Conservation (phyloP, 176 grass and related monocot species). For the Lolium multiflorum region DNA sequence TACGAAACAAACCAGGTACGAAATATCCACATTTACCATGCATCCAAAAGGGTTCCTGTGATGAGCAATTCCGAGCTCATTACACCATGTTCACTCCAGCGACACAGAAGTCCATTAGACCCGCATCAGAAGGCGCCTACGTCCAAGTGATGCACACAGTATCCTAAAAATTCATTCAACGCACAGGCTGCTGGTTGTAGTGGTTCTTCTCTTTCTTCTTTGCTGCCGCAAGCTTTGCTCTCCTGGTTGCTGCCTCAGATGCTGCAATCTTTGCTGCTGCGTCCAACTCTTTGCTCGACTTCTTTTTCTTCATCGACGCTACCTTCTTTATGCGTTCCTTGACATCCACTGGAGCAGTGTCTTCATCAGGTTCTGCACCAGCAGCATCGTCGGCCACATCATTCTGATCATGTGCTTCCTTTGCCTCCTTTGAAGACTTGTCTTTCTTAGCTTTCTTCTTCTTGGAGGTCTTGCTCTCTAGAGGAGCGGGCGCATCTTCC, state of each 20-base stretch:
- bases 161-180: slow-evolving; percentile 51
- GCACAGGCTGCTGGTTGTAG: slow-evolving; percentile 87
- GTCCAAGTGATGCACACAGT: slow-evolving; percentile 29
- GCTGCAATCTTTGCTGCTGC: slow-evolving; percentile 71
- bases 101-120: slow-evolving; percentile 5
- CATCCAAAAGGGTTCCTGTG: slow-evolving; percentile 41
- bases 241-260: slow-evolving; percentile 77
- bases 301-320: slow-evolving; percentile 86
- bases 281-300: slow-evolving; percentile 81
- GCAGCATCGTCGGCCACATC: slow-evolving; percentile 33
- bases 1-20: background rate
- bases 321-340: slow-evolving; percentile 88
- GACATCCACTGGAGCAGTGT: slow-evolving; percentile 59
- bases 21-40: slow-evolving; percentile 34
- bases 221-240: slow-evolving; percentile 66
- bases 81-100: slow-evolving; percentile 17
- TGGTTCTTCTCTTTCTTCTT: slow-evolving; percentile 98
- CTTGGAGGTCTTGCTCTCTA: slow-evolving; percentile 77
- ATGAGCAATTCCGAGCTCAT: slow-evolving; percentile 33
- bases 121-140: slow-evolving; percentile 10
- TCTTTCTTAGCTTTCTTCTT: slow-evolving; percentile 96
- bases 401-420: slow-evolving; percentile 54
- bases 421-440: slow-evolving; percentile 60
- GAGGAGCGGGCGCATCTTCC: slow-evolving; percentile 44
- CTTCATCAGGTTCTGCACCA: slow-evolving; percentile 52